phyloP scores from a whole-genome alignment of 2,329 filamentous ascomycete genomes.

The Hypoxylon sp. region DNA sequence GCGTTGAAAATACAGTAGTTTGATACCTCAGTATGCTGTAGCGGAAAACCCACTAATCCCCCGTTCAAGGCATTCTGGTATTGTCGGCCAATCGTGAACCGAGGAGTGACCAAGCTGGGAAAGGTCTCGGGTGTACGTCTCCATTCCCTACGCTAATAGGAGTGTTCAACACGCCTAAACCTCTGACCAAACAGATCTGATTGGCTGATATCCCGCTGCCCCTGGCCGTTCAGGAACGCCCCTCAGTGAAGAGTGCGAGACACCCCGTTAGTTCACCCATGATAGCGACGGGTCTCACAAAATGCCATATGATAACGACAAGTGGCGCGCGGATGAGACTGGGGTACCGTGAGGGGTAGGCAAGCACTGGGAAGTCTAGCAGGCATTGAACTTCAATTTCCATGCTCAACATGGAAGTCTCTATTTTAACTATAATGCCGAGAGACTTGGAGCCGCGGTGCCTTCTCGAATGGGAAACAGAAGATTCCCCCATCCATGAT shows the following conservation, averaged over 20 bases:
- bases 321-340: constrained; percentile 13
- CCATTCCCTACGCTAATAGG: constrained; percentile 21
- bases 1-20: neutral
- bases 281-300: constrained; percentile 21
- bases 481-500: constrained; percentile 11
- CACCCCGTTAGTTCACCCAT: constrained; percentile 32
- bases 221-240: constrained; percentile 5
- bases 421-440: constrained; percentile 13
- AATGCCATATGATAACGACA: constrained; percentile 14
- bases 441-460: constrained; percentile 21
- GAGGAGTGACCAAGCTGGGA: constrained; percentile 29
- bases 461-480: constrained; percentile 36
- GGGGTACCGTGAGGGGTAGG: constrained; percentile 4
- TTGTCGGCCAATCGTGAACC: constrained; percentile 30
- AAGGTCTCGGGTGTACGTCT: constrained; percentile 19
- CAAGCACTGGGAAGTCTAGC: neutral
- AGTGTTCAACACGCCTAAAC: constrained; percentile 2
- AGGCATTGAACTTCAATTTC: constrained; percentile 1
- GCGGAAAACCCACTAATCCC: neutral
- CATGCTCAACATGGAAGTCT: constrained; percentile 2
- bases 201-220: constrained; percentile 13
- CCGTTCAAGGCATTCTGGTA: constrained; percentile 9
- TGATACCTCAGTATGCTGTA: neutral
- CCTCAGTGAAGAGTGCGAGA: constrained; percentile 16
- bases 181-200: constrained; percentile 7